Evolutionary conservation across 768 basidiomycete species (phyloP).

Genomic region (Phylloporus sp.): DNA sequence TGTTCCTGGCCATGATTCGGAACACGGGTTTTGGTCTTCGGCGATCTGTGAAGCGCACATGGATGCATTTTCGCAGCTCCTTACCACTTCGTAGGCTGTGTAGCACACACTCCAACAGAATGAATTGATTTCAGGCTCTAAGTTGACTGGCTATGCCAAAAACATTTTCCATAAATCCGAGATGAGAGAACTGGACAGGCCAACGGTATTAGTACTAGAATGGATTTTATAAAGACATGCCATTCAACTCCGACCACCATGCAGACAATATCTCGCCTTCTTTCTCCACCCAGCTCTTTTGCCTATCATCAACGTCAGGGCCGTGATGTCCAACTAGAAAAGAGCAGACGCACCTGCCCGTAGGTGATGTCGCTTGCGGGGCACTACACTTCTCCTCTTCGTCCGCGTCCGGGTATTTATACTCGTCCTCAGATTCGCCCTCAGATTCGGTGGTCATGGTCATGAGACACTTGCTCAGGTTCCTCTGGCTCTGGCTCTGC

Average conservation of each 20-base stretch:
- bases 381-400: conserved; percentile 29
- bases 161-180: too few species aligned
- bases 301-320: conserved; percentile 36
- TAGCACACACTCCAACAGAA: too few species aligned
- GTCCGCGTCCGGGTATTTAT: conserved; percentile 32
- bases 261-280: conserved; percentile 99
- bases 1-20: conserved; percentile 74
- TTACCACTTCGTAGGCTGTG: too few species aligned
- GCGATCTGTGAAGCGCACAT: conserved; percentile 72
- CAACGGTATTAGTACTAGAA: too few species aligned
- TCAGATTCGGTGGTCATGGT: conserved; percentile 51
- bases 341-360: conserved; percentile 43
- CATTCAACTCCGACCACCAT: too few species aligned
- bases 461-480: conserved; percentile 67
- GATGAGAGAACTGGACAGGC: too few species aligned
- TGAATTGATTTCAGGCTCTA: too few species aligned
- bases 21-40: conserved; percentile 91
- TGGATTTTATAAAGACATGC: too few species aligned
- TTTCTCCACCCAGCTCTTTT: conserved; percentile 82
- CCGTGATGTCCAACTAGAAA: neutral
- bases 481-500: conserved; percentile 67
- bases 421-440: conserved; percentile 44
- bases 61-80: conserved; percentile 30
- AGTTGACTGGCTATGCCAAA: too few species aligned
- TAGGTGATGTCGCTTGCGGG: conserved; percentile 30